These are phyloP conservation scores for Pleurotus platypus DNA, from an alignment of 768 basidiomycete species.

Conservation along the genomic window DNA sequence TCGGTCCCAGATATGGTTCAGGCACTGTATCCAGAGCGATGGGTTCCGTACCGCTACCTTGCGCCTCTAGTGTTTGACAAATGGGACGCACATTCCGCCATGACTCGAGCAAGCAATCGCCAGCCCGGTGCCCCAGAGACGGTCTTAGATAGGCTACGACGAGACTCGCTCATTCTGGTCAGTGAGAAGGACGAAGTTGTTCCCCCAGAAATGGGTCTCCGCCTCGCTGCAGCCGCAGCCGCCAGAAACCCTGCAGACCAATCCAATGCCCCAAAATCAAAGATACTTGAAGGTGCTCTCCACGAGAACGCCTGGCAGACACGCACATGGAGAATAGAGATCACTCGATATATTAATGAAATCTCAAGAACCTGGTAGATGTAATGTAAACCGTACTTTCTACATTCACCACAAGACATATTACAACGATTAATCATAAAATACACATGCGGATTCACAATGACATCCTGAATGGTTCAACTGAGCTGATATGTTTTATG, in stretches of 20 bases:
- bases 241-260: background rate
- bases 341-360: slow-evolving; percentile 10
- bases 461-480: background rate
- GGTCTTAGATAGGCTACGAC: slow-evolving; percentile 14
- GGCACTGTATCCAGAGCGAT: slow-evolving; percentile 42
- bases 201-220: slow-evolving; percentile 30
- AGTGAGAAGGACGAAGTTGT: slow-evolving; percentile 48
- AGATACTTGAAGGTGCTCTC: slow-evolving; percentile 27
- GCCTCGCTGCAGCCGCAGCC: slow-evolving; percentile 16
- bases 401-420: background rate
- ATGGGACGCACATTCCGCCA: slow-evolving; percentile 40
- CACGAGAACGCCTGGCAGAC: slow-evolving; percentile 37
- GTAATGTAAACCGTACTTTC: background rate
- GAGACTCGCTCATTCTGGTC: slow-evolving; percentile 28
- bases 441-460: slow-evolving; percentile 1
- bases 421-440: slow-evolving; percentile 7
- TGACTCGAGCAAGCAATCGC: slow-evolving; percentile 1
- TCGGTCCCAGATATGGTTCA: slow-evolving; percentile 43
- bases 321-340: slow-evolving; percentile 22
- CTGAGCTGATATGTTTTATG: background rate
- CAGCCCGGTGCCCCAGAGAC: background rate
- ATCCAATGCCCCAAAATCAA: slow-evolving; percentile 10
- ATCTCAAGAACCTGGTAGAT: background rate
- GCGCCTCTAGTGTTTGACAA: slow-evolving; percentile 36
- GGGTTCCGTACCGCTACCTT: slow-evolving; percentile 50